These are phyloP conservation scores for Podospora didyma DNA, from an alignment of 495 filamentous ascomycete species.

Conservation along the genomic window DNA sequence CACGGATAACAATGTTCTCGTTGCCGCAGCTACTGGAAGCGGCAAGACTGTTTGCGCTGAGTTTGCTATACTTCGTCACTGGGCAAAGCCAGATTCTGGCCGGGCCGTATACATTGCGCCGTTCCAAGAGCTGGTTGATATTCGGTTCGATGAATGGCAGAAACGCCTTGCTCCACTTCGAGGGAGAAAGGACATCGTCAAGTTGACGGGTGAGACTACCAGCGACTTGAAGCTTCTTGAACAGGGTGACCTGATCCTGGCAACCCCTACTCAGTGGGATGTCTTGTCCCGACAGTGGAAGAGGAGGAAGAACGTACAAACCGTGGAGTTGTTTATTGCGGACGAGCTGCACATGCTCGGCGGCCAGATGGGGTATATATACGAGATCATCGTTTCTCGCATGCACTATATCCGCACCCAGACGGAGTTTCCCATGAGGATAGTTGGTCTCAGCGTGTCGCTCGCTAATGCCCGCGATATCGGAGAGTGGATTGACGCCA, in stretches of 20 bases:
- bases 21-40: conserved; percentile 85
- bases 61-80: conserved; percentile 85
- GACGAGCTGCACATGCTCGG: conserved; percentile 98
- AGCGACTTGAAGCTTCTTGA: conserved; percentile 88
- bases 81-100: conserved; percentile 67
- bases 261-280: conserved; percentile 93
- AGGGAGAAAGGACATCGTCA: conserved; percentile 88
- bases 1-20: conserved; percentile 86
- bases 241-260: conserved; percentile 83
- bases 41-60: conserved; percentile 98
- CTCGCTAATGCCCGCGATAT: conserved; percentile 90
- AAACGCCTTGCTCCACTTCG: conserved; percentile 65
- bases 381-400: conserved; percentile 92
- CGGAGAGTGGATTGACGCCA: conserved; percentile 98
- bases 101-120: conserved; percentile 93
- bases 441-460: conserved; percentile 87
- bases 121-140: conserved; percentile 90
- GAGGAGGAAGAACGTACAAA: conserved; percentile 88
- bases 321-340: conserved; percentile 86
- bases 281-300: conserved; percentile 94
- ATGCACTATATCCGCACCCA: conserved; percentile 96
- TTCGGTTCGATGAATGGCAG: conserved; percentile 75
- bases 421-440: conserved; percentile 76
- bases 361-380: conserved; percentile 81
- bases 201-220: conserved; percentile 90